Percentiles rank a stretch among this genome's conserved stretches.
phyloP scores from a whole-genome alignment of 306 rosid species.

The Psophocarpus tetragonolobus region DNA sequence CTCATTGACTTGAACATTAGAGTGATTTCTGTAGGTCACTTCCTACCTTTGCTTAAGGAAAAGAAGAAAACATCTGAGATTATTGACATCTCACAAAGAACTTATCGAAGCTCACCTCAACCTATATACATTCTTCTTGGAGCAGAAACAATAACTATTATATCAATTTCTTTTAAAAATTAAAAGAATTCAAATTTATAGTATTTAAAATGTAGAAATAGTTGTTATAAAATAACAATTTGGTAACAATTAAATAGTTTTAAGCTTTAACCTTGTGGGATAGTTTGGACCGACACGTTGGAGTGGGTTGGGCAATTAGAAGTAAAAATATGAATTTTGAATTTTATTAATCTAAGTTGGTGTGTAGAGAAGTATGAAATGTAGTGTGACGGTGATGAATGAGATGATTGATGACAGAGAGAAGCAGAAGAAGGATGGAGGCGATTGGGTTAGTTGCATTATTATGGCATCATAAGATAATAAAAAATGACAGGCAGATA shows the following conservation, averaged over 20 bases:
- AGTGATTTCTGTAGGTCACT: no score
- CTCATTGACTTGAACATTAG: no score
- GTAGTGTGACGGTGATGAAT: slow-evolving; percentile 26
- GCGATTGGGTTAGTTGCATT: slow-evolving; percentile 24
- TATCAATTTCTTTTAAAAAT: not conserved
- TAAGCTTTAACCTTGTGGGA: not conserved
- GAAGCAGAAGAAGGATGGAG: not conserved
- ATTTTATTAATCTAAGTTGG: not conserved
- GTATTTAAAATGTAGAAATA: not conserved
- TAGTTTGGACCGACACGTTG: not conserved
- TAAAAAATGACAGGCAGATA: slow-evolving; percentile 25
- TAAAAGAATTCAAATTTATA: not conserved
- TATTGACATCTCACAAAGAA: no score
- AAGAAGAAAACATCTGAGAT: no score
- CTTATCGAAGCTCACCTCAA: no score
- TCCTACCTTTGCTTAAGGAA: no score
- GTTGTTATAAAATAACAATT: not conserved
- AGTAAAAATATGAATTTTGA: not conserved
- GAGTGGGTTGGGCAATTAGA: not conserved
- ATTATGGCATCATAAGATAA: slow-evolving; percentile 30
- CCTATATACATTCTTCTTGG: no score
- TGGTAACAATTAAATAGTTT: not conserved
- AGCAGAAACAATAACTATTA: no score
- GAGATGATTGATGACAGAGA: not conserved
- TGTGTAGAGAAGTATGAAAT: not conserved